These are phyloP conservation scores for Chaetomium tenue DNA, from an alignment of 495 filamentous ascomycete species.

Conservation along the genomic window DNA sequence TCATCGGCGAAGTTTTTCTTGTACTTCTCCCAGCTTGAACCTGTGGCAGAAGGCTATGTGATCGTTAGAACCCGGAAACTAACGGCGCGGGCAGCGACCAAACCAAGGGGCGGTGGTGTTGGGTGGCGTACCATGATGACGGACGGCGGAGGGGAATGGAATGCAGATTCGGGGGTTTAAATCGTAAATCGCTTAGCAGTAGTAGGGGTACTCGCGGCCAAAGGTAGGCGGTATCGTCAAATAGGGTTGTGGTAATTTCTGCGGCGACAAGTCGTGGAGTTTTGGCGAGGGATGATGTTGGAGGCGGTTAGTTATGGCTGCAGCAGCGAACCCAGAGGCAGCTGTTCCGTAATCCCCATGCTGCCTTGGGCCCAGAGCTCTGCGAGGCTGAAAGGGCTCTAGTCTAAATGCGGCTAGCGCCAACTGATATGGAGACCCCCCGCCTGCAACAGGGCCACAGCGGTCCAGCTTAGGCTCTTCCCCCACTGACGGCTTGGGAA, in stretches of 20 bases:
- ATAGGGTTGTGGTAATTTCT: conserved; percentile 14
- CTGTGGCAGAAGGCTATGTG: conserved; percentile 79
- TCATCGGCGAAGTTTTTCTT: conserved; percentile 94
- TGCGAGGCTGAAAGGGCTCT: conserved; percentile 35
- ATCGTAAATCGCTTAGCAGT: not conserved
- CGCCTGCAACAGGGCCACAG: conserved; percentile 12
- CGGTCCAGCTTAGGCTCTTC: not conserved
- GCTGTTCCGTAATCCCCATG: conserved; percentile 42
- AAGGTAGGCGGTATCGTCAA: not conserved
- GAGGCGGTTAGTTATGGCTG: conserved; percentile 26
- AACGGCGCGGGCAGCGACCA: conserved; percentile 5
- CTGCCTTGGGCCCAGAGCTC: conserved; percentile 37
- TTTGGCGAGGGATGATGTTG: conserved; percentile 21
- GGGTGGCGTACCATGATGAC: conserved; percentile 30
- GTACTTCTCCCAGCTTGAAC: conserved; percentile 97
- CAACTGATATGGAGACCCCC: conserved; percentile 7
- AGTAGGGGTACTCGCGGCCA: too few species aligned
- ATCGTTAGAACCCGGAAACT: conserved; percentile 22
- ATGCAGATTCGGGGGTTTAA: conserved; percentile 5
- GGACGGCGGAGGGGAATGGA: conserved; percentile 3
- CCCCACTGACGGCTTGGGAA: conserved; percentile 25
- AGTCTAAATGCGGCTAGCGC: conserved; percentile 26
- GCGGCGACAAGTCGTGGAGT: conserved; percentile 10
- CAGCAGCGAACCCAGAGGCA: conserved; percentile 22
- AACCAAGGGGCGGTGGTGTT: conserved; percentile 3